Evolutionary conservation across 1,284 basidiomycete species (phyloP).

Genomic region (Lentinula novae-zelandiae): DNA sequence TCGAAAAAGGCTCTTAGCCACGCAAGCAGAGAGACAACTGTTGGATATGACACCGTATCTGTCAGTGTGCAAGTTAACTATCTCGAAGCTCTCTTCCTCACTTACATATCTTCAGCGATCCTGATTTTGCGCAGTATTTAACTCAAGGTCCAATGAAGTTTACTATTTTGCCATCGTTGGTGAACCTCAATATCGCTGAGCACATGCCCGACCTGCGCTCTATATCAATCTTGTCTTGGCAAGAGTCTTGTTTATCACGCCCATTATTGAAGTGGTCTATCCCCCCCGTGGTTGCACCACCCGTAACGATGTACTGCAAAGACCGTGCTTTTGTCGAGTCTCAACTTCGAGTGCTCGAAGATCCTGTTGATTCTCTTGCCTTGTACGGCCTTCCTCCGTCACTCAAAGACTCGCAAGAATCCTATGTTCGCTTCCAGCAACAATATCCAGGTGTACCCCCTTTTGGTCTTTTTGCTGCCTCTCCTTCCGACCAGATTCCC

Average conservation of each 20-base stretch:
- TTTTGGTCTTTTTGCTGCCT: slow-evolving; percentile 67
- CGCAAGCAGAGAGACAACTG: slow-evolving; percentile 41
- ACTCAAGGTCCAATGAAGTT: slow-evolving; percentile 13
- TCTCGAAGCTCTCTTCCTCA: not conserved
- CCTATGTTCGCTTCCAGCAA: slow-evolving; percentile 46
- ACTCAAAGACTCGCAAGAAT: slow-evolving; percentile 59
- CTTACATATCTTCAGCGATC: not conserved
- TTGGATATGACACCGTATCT: slow-evolving; percentile 42
- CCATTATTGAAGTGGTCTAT: slow-evolving; percentile 79
- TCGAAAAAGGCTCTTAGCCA: slow-evolving; percentile 44
- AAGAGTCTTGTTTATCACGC: slow-evolving; percentile 77
- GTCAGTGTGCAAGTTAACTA: slow-evolving; percentile 33
- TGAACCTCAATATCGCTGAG: slow-evolving; percentile 36
- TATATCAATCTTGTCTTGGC: slow-evolving; percentile 66
- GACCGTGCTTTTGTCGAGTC: slow-evolving; percentile 80
- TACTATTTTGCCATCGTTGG: slow-evolving; percentile 26
- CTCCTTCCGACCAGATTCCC: slow-evolving; percentile 77
- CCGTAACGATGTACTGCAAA: slow-evolving; percentile 71
- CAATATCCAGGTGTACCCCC: slow-evolving; percentile 64
- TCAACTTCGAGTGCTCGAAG: slow-evolving; percentile 59
- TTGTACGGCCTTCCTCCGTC: slow-evolving; percentile 84
- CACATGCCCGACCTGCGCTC: slow-evolving; percentile 53
- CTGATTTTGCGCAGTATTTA: not conserved
- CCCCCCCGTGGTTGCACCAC: slow-evolving; percentile 82
- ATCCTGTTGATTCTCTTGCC: slow-evolving; percentile 68